Percentiles rank a stretch among this genome's conserved stretches.
phyloP scores from a whole-genome alignment of 495 filamentous ascomycete genomes.

The Xylaria sp. region DNA sequence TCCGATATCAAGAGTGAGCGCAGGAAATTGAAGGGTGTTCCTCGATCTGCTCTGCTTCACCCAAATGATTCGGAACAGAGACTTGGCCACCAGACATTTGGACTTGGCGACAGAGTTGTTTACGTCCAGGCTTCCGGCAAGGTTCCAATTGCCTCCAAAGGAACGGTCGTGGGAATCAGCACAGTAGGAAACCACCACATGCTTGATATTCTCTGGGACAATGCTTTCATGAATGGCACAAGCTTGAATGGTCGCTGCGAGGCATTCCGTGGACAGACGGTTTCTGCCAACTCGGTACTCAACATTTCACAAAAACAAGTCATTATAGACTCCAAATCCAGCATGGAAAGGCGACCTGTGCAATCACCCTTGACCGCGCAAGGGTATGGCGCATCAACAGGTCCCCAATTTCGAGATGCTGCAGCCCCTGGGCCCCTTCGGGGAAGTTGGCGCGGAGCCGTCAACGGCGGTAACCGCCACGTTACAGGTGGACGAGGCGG shows the following conservation, averaged over 20 bases:
- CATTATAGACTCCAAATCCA: conserved; percentile 74
- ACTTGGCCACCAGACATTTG: conserved; percentile 83
- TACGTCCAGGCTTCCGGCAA: conserved; percentile 94
- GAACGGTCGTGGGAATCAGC: conserved; percentile 92
- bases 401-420: conserved; percentile 73
- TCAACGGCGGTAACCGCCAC: conserved; percentile 48
- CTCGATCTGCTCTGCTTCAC: conserved; percentile 84
- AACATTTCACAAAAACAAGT: conserved; percentile 87
- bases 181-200: conserved; percentile 79
- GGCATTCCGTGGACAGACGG: conserved; percentile 95
- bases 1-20: conserved; percentile 54
- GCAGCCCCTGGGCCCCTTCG: conserved; percentile 70
- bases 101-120: conserved; percentile 86
- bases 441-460: conserved; percentile 75
- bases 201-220: conserved; percentile 92
- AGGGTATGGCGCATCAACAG: conserved; percentile 66
- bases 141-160: conserved; percentile 89
- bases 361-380: conserved; percentile 65
- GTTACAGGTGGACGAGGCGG: conserved; percentile 46
- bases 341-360: conserved; percentile 62
- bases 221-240: conserved; percentile 94
- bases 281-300: conserved; percentile 80
- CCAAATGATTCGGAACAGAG: conserved; percentile 92
- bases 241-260: conserved; percentile 87
- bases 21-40: conserved; percentile 77